Evolutionary conservation across 2,329 filamentous ascomycete genomes (phyloP).

Genomic region (Graphilbum sp.): DNA sequence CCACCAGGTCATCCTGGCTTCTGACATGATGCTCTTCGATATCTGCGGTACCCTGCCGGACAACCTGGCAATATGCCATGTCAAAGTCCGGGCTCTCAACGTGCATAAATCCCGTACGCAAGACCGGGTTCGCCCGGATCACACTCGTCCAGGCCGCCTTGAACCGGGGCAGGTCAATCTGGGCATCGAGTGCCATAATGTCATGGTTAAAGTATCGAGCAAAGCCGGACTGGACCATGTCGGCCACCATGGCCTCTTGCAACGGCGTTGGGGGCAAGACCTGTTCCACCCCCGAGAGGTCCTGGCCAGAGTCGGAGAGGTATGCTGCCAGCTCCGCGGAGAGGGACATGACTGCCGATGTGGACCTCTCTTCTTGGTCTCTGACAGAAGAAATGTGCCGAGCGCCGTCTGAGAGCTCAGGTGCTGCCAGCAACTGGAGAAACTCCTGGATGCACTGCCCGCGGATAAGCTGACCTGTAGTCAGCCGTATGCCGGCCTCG

Average conservation of each 20-base stretch:
- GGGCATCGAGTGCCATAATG: constrained; percentile 41
- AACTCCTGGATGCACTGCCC: constrained; percentile 52
- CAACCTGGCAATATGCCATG: constrained; percentile 31
- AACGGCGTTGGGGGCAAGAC: constrained; percentile 64
- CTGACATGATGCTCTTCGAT: constrained; percentile 13
- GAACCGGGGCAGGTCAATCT: constrained; percentile 39
- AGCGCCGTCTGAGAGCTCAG: too few relatives aligned
- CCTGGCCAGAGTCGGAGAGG: constrained; percentile 5
- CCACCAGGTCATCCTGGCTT: constrained; percentile 17
- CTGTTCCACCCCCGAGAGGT: constrained; percentile 29
- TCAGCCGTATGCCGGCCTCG: constrained; percentile 38
- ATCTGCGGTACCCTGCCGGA: constrained; percentile 12
- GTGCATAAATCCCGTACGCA: constrained; percentile 58
- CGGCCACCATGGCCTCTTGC: constrained; percentile 73
- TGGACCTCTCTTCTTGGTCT: not conserved
- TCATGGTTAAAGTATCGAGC: constrained; percentile 76
- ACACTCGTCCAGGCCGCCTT: constrained; percentile 45
- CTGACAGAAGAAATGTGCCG: not conserved
- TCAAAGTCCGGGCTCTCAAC: constrained; percentile 43
- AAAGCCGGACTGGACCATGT: constrained; percentile 63
- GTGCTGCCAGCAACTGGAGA: constrained; percentile 17
- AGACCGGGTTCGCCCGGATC: constrained; percentile 45
- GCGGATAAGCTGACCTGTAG: constrained; percentile 65
- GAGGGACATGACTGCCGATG: not conserved
- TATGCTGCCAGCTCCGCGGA: too few relatives aligned